Evolutionary conservation across 371 early-diverging fungal species (phyloP), one percentile per base, ranked within the genome.

Genomic region (Racocetra persica): DNA sequence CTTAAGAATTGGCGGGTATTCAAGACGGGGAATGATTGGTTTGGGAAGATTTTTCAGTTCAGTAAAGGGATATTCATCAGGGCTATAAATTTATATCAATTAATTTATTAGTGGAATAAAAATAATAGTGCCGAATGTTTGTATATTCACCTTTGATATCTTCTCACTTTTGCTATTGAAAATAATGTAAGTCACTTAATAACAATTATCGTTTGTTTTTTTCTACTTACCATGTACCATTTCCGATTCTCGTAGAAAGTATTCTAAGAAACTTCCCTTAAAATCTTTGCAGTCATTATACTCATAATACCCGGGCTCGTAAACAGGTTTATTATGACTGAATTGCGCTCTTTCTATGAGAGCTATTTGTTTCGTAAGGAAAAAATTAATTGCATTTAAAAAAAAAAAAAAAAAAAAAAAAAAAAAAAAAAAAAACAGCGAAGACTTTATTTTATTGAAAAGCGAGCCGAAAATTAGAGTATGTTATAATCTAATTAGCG

Each of bases 1-100:
- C 57, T 86, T 86, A 52, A 98, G 88, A 28, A 94, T 88, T 54
- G 84, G 82, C 6, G 95, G 95, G 81, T 90, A 97, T 18, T 92
- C 87, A 14, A 98, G 87, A 6, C 92, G 85, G 18, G 97, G 95
- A 10, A 98, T 89, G 74, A 98, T 91, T 13, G 99, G 97, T 2
- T 90, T 89, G 11, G 98, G 97, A 5, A 98, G 89, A 24, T 90
- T 89, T 36, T 88, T 83, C 2, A 2, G 49, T 32, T 82, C 80
- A 8, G 95, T 94, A 84, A 98, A 98, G 0, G 99, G 97, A 84
- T 97, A 97, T 82, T 98, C 98, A 86, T 98, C 99, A 16, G 98
- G 98, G 62, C 94, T 66, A 24, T n/a, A 36, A 20, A 32, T 18
- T 16, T 70, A 22, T 20, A 36, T 26, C 41, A 69, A 28, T 66